phyloP scores from a whole-genome alignment of 768 basidiomycete genomes.

The Chalciporus piperatus region DNA sequence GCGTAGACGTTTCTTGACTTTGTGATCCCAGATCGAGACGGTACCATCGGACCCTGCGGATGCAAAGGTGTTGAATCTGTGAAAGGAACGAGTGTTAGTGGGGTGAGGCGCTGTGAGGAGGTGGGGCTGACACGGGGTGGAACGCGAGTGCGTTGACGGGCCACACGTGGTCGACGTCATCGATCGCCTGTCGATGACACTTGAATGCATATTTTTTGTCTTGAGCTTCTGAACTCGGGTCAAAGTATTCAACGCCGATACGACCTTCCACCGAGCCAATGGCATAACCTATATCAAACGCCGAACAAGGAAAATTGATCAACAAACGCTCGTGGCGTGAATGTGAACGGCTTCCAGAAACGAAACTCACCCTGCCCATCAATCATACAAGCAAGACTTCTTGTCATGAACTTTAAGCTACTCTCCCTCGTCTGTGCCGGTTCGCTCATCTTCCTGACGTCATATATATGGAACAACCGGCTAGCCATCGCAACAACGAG shows the following conservation, averaged over 20 bases:
- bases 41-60: constrained; percentile 93
- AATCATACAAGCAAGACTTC: constrained; percentile 87
- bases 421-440: constrained; percentile 85
- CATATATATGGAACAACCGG: constrained; percentile 86
- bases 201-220: constrained; percentile 88
- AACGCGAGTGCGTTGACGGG: constrained; percentile 95
- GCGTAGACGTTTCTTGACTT: constrained; percentile 90
- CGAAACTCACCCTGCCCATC: constrained; percentile 74
- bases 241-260: constrained; percentile 97
- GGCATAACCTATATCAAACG: constrained; percentile 68
- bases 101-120: no score
- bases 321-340: background rate
- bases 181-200: constrained; percentile 88
- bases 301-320: no score
- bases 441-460: constrained; percentile 72
- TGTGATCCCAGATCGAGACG: constrained; percentile 96
- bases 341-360: background rate
- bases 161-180: constrained; percentile 93
- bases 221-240: constrained; percentile 72
- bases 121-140: constrained; percentile 67
- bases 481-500: constrained; percentile 94
- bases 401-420: constrained; percentile 93
- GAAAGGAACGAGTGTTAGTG: background rate
- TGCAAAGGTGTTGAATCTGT: constrained; percentile 88
- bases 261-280: constrained; percentile 93